Evolutionary conservation across 177 flowering plant genomes (phyloP).

Genomic region (Vitis hybrid): DNA sequence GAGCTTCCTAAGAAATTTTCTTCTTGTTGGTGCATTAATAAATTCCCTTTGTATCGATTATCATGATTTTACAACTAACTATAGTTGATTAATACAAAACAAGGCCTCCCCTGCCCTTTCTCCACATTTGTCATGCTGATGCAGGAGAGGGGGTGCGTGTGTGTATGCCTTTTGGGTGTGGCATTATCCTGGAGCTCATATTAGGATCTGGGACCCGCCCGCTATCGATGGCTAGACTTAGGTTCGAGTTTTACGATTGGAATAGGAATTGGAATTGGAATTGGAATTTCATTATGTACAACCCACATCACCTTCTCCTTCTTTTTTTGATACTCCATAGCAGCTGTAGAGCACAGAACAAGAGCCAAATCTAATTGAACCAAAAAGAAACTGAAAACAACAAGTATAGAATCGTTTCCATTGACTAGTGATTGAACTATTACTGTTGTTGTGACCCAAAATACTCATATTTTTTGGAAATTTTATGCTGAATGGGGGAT

Average conservation of each 20-base stretch:
- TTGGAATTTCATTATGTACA: no score
- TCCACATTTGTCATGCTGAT: conserved; percentile 21
- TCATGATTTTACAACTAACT: conserved; percentile 5
- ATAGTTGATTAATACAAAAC: conserved; percentile 6
- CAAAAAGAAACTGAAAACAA: no score
- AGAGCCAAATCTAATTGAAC: no score
- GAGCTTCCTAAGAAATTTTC: neutral
- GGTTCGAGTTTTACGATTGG: neutral
- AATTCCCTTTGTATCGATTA: conserved; percentile 2
- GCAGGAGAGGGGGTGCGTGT: neutral
- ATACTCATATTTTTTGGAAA: no score
- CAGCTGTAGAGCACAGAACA: no score
- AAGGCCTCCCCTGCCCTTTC: neutral
- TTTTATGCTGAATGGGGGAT: no score
- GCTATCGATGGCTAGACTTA: neutral
- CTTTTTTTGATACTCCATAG: no score
- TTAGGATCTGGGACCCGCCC: neutral
- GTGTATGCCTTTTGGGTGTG: neutral
- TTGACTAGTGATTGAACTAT: no score
- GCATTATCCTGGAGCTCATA: neutral
- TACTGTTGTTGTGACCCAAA: no score
- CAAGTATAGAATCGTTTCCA: no score
- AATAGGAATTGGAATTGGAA: no score
- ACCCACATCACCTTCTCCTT: no score
- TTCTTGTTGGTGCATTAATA: conserved; percentile 3